Base-by-base conservation (phyloP, 164 flowering plant species). In the Brasenia schreberi region DNA sequence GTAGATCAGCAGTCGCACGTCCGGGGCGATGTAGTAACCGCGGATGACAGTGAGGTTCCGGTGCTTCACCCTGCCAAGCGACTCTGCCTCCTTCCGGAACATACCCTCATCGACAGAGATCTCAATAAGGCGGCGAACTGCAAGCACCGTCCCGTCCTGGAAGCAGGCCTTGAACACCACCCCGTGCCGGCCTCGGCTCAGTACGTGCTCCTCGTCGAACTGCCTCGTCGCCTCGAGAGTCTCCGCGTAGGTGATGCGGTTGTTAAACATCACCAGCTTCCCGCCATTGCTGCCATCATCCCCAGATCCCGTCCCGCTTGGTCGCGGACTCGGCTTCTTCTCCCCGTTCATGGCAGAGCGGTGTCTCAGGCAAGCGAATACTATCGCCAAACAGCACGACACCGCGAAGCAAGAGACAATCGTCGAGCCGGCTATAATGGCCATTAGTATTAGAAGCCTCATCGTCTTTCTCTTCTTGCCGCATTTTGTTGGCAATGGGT, bases 201-300 rank as follows among this genome's bases (percentile, higher is more conserved):
- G 70, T 0, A 92, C 92, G 70, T 88, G 88, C 68, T 90, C 98
- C 77, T 92, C 98, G 56, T 88, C 98, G 61, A 89, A 92, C 44
- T 92, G 86, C 63, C 92, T 75, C 5, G 97, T 89, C 27, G 97
- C 94, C 61, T 87, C 98, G 6, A 83, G 11, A 12, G 98, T 79
- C 69, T 92, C 98, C 5, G 88, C 84, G 14, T 68, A 77, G 2
- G 93, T 88, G 65, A 92, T 81, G 66, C 85, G 88, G 77, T 68
- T 84, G 63, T 76, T 83, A 82, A 92, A 92, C 98, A 92, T 89
- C 1, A 86, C 81, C 1, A 92, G 82, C 72, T 84, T 90, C 18
- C 81, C 86, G 39, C 88, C 88, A 65, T 80, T 78, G 66, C 88
- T 82, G 65, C 86, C 83, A 7, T 87, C 79, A 27, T 85, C 81